These are phyloP conservation scores for Xylariales sp. DNA, from an alignment of 2,329 filamentous ascomycete species.

Conservation along the genomic window DNA sequence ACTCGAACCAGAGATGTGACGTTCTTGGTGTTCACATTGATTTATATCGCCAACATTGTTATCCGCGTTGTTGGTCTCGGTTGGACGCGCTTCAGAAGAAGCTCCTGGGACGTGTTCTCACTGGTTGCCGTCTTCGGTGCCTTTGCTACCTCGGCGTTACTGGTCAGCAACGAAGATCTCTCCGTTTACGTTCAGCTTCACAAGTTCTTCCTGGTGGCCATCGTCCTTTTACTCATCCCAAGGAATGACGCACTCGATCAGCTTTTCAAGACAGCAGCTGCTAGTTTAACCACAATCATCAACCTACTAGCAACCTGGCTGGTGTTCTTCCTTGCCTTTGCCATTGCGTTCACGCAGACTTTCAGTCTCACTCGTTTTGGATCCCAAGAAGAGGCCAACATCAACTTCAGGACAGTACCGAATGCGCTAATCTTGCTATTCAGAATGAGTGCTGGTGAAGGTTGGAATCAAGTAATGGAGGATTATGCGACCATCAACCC, in stretches of 20 bases:
- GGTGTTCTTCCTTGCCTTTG: constrained; percentile 91
- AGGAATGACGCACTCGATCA: constrained; percentile 96
- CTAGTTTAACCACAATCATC: constrained; percentile 82
- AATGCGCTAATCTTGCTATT: constrained; percentile 93
- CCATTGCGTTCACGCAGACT: constrained; percentile 91
- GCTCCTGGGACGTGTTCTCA: constrained; percentile 93
- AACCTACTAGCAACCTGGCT: constrained; percentile 97
- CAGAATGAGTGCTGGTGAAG: constrained; percentile 87
- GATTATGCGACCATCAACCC: constrained; percentile 79
- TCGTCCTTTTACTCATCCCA: constrained; percentile 86
- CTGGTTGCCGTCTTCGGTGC: constrained; percentile 74
- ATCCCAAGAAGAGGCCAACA: constrained; percentile 63
- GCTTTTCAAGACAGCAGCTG: constrained; percentile 96
- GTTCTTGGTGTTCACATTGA: constrained; percentile 75
- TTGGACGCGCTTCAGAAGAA: constrained; percentile 86
- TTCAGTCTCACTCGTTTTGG: constrained; percentile 94
- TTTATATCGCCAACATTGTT: constrained; percentile 77
- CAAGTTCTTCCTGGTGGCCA: constrained; percentile 89
- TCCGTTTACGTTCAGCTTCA: constrained; percentile 73
- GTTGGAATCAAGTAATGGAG: constrained; percentile 97
- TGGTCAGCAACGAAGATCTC: constrained; percentile 56
- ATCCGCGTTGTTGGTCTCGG: constrained; percentile 85
- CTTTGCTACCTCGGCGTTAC: constrained; percentile 74
- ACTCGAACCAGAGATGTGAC: constrained; percentile 64
- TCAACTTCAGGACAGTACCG: constrained; percentile 91